Evolutionary conservation across 1,284 basidiomycete genomes (phyloP).

Genomic region (Apiotrichum porosum): DNA sequence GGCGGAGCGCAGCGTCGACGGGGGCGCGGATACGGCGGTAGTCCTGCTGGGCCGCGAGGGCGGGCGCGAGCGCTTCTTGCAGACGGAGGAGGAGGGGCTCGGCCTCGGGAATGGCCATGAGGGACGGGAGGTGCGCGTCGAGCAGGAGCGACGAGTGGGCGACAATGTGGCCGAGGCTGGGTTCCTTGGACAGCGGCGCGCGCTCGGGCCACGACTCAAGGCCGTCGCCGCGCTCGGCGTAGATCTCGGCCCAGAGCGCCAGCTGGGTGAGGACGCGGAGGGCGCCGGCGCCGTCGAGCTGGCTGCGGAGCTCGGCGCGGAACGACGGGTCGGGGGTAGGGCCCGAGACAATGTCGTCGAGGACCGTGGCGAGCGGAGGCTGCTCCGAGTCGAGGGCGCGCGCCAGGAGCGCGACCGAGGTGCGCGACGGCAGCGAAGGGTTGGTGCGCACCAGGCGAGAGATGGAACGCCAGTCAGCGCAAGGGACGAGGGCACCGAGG

Average conservation of each 20-base stretch:
- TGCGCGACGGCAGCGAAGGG: constrained; percentile 30
- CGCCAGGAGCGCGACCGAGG: constrained; percentile 29
- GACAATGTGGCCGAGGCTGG: constrained; percentile 17
- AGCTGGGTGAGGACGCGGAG: constrained; percentile 28
- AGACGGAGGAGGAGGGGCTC: constrained; percentile 30
- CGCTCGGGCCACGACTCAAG: constrained; percentile 31
- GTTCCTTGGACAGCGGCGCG: neutral
- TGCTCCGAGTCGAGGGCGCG: constrained; percentile 14
- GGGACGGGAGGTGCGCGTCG: constrained; percentile 44
- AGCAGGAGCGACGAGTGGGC: constrained; percentile 40
- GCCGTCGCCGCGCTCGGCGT: constrained; percentile 25
- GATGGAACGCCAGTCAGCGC: constrained; percentile 32
- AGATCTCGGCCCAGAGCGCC: constrained; percentile 30
- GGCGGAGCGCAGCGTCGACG: constrained; percentile 43
- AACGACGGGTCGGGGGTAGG: constrained; percentile 40
- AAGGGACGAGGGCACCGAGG: constrained; percentile 30
- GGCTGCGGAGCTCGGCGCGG: constrained; percentile 31
- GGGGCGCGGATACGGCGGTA: constrained; percentile 39
- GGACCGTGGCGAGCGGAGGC: constrained; percentile 17
- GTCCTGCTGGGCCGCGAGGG: constrained; percentile 37
- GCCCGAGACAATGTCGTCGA: constrained; percentile 26
- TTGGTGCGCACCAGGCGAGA: constrained; percentile 14
- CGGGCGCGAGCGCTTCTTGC: constrained; percentile 29
- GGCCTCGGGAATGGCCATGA: constrained; percentile 29
- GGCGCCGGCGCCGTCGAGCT: constrained; percentile 32